Percentiles rank a stretch among this genome's conserved stretches.
Evolutionary conservation across 129 eudicot species (phyloP).

Genomic region (Centrapalus pauciflorus): DNA sequence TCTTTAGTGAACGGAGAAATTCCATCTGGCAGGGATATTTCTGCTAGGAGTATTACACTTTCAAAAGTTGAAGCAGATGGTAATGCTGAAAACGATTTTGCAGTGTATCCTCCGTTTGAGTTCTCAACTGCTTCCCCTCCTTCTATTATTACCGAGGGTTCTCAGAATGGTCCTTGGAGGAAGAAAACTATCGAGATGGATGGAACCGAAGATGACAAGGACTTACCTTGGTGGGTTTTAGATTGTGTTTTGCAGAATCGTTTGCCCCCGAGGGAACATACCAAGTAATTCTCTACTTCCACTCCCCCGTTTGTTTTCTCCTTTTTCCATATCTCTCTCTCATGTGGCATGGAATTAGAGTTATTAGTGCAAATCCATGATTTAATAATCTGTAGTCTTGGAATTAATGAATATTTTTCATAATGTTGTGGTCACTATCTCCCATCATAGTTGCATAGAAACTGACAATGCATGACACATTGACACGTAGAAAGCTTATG

Average conservation of each 20-base stretch:
- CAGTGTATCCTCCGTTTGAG: conserved; percentile 92
- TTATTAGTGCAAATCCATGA: neutral
- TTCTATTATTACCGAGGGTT: conserved; percentile 95
- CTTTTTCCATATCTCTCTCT: neutral
- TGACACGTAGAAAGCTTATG: too few relatives aligned
- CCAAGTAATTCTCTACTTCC: conserved; percentile 56
- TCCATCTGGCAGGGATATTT: conserved; percentile 51
- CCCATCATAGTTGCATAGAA: neutral
- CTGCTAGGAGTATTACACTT: conserved; percentile 51
- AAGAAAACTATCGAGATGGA: conserved; percentile 83
- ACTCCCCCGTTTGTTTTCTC: neutral
- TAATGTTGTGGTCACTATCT: neutral
- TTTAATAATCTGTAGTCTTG: neutral
- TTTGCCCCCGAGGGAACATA: conserved; percentile 89
- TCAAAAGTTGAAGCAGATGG: conserved; percentile 82
- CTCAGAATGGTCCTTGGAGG: conserved; percentile 94
- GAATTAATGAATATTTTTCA: neutral
- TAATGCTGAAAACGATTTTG: conserved; percentile 59
- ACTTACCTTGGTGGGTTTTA: conserved; percentile 91
- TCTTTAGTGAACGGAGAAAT: conserved; percentile 62
- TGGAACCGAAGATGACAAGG: conserved; percentile 93
- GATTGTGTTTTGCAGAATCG: conserved; percentile 90
- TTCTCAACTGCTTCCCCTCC: conserved; percentile 78
- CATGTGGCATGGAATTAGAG: neutral
- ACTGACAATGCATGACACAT: neutral